These are phyloP conservation scores for Lachancea sp. DNA, from an alignment of 805 yeast genomes.

Conservation along the genomic window DNA sequence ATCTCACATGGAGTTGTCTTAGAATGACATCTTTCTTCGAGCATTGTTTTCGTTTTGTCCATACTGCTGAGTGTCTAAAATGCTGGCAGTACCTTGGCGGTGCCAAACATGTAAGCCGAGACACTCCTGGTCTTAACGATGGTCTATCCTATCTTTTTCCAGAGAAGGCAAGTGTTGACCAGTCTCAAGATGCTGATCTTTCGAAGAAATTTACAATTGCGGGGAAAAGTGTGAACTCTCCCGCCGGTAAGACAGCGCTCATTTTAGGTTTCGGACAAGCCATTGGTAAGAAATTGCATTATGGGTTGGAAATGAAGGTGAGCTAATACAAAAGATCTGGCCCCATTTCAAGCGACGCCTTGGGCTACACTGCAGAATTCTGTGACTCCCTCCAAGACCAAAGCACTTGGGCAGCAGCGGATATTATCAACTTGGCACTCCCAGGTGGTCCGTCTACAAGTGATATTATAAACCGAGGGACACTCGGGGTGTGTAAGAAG, in stretches of 20 bases:
- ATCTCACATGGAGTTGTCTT: conserved; percentile 51
- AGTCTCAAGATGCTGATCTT: conserved; percentile 27
- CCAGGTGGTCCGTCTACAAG: conserved; percentile 58
- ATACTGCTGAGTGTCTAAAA: conserved; percentile 38
- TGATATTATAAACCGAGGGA: conserved; percentile 44
- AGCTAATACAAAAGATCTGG: conserved; percentile 53
- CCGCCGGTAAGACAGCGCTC: conserved; percentile 51
- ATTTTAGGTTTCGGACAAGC: conserved; percentile 68
- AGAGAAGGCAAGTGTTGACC: neutral
- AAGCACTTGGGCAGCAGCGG: conserved; percentile 37
- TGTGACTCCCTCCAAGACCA: conserved; percentile 40
- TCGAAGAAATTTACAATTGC: conserved; percentile 42
- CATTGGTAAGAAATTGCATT: conserved; percentile 49
- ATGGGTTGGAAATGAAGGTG: conserved; percentile 55
- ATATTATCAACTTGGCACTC: conserved; percentile 57
- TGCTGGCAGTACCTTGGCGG: conserved; percentile 39
- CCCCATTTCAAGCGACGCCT: conserved; percentile 31
- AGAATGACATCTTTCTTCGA: conserved; percentile 49
- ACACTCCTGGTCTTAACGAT: conserved; percentile 30
- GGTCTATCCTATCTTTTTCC: conserved; percentile 18
- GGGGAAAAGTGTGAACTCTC: conserved; percentile 43
- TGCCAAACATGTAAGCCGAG: conserved; percentile 17
- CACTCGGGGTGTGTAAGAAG: conserved; percentile 42
- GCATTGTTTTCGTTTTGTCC: conserved; percentile 34
- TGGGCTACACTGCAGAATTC: conserved; percentile 44